Percentiles rank a stretch among this genome's conserved stretches.
Evolutionary conservation across 2,329 filamentous ascomycete species (phyloP).

Genomic region (Acarospora socialis): DNA sequence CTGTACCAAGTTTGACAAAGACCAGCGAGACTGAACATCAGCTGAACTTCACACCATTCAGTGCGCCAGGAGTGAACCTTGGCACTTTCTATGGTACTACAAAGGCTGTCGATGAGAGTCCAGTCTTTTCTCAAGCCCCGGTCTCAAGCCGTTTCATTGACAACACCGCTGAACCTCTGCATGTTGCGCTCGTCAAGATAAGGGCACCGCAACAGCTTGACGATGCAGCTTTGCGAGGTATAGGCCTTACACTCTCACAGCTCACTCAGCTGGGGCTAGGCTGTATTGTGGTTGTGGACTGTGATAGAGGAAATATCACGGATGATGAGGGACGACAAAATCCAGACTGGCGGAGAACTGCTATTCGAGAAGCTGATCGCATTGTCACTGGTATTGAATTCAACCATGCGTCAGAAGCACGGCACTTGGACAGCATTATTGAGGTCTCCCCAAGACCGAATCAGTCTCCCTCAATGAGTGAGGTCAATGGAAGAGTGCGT

Average conservation of each 20-base stretch:
- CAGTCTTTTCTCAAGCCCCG: conserved; percentile 43
- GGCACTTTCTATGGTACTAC: conserved; percentile 46
- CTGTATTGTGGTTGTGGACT: conserved; percentile 73
- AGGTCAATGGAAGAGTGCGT: conserved; percentile 19
- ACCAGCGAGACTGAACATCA: conserved; percentile 12
- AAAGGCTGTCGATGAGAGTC: conserved; percentile 42
- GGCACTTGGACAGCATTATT: conserved; percentile 45
- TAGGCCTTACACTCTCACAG: conserved; percentile 73
- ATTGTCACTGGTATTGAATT: conserved; percentile 61
- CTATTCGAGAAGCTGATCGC: conserved; percentile 47
- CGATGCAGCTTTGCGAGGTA: conserved; percentile 53
- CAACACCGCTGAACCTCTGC: conserved; percentile 37
- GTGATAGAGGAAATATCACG: conserved; percentile 22
- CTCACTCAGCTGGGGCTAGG: conserved; percentile 67
- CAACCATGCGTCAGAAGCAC: conserved; percentile 52
- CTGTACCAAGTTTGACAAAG: conserved; percentile 20
- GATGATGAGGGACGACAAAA: conserved; percentile 20
- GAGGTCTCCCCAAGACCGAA: too few species aligned
- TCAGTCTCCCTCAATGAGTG: conserved; percentile 31
- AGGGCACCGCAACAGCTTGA: conserved; percentile 57
- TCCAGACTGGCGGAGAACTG: conserved; percentile 29
- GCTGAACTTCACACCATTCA: conserved; percentile 21
- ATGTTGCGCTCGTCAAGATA: conserved; percentile 78
- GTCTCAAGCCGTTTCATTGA: conserved; percentile 21
- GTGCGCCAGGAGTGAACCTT: conserved; percentile 40